Conservation (phyloP, 805 yeast species). For the Candida adriatica region DNA sequence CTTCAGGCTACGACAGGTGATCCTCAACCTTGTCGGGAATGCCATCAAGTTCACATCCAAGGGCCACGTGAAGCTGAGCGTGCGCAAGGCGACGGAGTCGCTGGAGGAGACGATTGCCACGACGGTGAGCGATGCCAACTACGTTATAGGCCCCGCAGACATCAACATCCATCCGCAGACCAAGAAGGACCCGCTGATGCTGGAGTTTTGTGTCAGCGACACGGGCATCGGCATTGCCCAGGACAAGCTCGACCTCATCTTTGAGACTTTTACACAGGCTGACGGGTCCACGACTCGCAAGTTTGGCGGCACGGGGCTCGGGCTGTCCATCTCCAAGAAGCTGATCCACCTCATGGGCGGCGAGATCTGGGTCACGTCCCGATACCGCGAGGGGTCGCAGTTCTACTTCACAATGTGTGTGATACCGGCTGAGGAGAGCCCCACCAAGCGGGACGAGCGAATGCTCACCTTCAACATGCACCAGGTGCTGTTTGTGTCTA, state of each 20-base stretch:
- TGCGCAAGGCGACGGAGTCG: constrained; percentile 43
- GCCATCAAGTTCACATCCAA: constrained; percentile 82
- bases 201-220: constrained; percentile 83
- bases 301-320: constrained; percentile 91
- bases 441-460: constrained; percentile 59
- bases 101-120: constrained; percentile 16
- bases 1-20: constrained; percentile 81
- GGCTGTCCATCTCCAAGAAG: constrained; percentile 81
- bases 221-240: constrained; percentile 87
- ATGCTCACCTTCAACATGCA: constrained; percentile 68
- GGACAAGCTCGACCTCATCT: constrained; percentile 78
- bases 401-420: constrained; percentile 78
- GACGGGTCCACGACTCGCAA: constrained; percentile 91
- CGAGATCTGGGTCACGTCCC: constrained; percentile 84
- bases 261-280: constrained; percentile 88
- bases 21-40: constrained; percentile 79
- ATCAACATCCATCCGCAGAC: constrained; percentile 13
- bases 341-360: constrained; percentile 90
- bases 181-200: constrained; percentile 32
- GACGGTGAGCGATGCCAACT: constrained; percentile 25
- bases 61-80: constrained; percentile 76
- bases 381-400: constrained; percentile 74
- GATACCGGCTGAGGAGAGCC: constrained; percentile 56
- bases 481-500: constrained; percentile 62
- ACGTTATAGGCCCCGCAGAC: constrained; percentile 21